Percentiles rank a stretch among this genome's conserved stretches.
These are phyloP conservation scores for Acacia melanoxylon DNA, from an alignment of 306 rosid species.

Conservation along the genomic window DNA sequence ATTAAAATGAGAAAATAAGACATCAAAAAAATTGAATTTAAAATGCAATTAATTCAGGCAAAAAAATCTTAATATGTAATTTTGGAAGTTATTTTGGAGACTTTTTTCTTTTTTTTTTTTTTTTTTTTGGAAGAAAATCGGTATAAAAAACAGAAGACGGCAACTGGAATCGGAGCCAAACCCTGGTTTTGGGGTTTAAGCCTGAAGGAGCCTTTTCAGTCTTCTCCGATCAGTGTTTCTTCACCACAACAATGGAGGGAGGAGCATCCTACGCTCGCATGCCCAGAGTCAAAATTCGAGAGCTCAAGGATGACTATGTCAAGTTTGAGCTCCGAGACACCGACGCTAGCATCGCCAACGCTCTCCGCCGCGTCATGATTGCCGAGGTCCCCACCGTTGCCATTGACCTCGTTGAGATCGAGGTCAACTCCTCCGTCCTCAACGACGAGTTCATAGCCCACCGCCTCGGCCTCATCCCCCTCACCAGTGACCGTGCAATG, in stretches of 20 bases:
- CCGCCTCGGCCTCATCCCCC: conserved; percentile 89
- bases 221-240: neutral
- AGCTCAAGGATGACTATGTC: conserved; percentile 66
- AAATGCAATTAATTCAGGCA: neutral
- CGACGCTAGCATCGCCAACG: conserved; percentile 86
- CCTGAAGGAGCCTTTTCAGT: neutral
- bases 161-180: neutral
- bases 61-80: no score
- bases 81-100: neutral
- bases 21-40: no score
- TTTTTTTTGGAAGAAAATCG: neutral
- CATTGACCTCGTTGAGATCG: conserved; percentile 91
- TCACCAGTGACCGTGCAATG: conserved; percentile 91
- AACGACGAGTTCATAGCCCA: conserved; percentile 96
- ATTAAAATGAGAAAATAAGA: no score
- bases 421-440: conserved; percentile 92
- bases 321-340: conserved; percentile 93
- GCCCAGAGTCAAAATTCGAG: conserved; percentile 85
- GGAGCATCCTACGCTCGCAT: conserved; percentile 70
- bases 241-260: conserved; percentile 46
- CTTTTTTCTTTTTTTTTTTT: no score
- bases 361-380: conserved; percentile 96
- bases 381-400: conserved; percentile 95
- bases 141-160: neutral
- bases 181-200: neutral